phyloP scores from a whole-genome alignment of 768 basidiomycete genomes.

The Hemileccinum impolitum region DNA sequence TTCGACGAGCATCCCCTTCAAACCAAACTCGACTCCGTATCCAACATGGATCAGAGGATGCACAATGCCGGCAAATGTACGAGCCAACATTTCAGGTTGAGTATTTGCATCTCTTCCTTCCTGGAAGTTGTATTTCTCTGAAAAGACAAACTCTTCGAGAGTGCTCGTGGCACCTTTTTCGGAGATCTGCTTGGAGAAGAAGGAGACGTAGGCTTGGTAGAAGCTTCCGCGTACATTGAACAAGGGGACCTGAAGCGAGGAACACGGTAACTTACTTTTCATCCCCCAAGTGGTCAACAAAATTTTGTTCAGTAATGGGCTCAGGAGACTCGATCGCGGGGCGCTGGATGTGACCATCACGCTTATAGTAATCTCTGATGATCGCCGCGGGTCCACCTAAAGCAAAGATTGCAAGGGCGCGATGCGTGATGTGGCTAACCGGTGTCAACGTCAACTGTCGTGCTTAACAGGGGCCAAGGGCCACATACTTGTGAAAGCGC shows the following conservation, averaged over 20 bases:
- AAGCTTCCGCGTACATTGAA: slow-evolving; percentile 12
- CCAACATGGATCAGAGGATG: slow-evolving; percentile 65
- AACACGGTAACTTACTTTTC: slow-evolving; percentile 17
- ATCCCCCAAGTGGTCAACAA: slow-evolving; percentile 23
- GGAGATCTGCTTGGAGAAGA: slow-evolving; percentile 19
- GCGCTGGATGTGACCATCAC: slow-evolving; percentile 21
- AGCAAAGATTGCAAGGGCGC: slow-evolving; percentile 27
- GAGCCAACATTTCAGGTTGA: slow-evolving; percentile 53
- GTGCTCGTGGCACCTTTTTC: slow-evolving; percentile 14
- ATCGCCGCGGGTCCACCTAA: slow-evolving; percentile 22
- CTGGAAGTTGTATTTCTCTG: slow-evolving; percentile 25
- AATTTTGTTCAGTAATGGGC: slow-evolving; percentile 22
- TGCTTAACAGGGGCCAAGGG: too few relatives aligned
- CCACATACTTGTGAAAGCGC: slow-evolving; percentile 50
- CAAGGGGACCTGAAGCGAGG: neutral
- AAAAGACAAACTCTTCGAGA: slow-evolving; percentile 31
- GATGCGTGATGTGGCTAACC: slow-evolving; percentile 29
- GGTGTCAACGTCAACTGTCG: neutral
- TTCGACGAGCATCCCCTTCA: slow-evolving; percentile 61
- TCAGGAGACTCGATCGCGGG: slow-evolving; percentile 23
- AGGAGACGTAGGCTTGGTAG: slow-evolving; percentile 26
- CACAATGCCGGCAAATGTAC: slow-evolving; percentile 46
- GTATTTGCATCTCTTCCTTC: slow-evolving; percentile 7
- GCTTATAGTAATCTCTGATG: slow-evolving; percentile 26
- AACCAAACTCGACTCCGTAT: slow-evolving; percentile 58